A percentile compares a stretch with the other conserved stretches of the same genome.
Evolutionary conservation across 2,329 filamentous ascomycete species (phyloP).

Genomic region (Sarocladium kiliense): DNA sequence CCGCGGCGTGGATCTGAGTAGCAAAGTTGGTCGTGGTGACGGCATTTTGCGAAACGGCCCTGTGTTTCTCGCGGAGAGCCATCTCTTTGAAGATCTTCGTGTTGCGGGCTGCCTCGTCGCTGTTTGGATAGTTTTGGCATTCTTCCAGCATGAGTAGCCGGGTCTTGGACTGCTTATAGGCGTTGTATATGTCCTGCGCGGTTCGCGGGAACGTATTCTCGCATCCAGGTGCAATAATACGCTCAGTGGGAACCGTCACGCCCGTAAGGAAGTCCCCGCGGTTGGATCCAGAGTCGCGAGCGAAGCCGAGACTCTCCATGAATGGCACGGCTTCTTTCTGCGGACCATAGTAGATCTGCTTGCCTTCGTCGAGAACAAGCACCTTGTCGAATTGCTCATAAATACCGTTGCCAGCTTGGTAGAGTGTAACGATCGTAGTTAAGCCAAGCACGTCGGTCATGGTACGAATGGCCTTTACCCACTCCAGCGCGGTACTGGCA

Average conservation of each 20-base stretch:
- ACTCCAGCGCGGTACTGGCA: slow-evolving; percentile 65
- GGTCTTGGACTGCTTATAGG: slow-evolving; percentile 48
- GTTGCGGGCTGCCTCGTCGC: neutral
- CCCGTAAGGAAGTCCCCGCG: slow-evolving; percentile 66
- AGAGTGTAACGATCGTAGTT: slow-evolving; percentile 63
- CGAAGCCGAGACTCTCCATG: slow-evolving; percentile 61
- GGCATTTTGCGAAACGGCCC: neutral
- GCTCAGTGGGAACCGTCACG: slow-evolving; percentile 58
- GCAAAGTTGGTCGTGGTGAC: neutral
- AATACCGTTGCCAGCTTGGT: slow-evolving; percentile 60
- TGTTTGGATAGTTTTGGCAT: slow-evolving; percentile 33
- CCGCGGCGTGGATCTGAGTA: slow-evolving; percentile 33
- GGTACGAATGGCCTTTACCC: slow-evolving; percentile 51
- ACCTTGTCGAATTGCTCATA: slow-evolving; percentile 68
- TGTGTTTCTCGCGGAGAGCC: neutral
- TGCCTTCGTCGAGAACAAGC: slow-evolving; percentile 61
- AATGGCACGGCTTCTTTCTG: slow-evolving; percentile 57
- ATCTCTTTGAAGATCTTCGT: neutral
- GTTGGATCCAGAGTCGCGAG: slow-evolving; percentile 44
- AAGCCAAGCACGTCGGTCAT: slow-evolving; percentile 60
- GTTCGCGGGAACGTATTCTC: slow-evolving; percentile 44
- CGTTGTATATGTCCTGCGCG: slow-evolving; percentile 35
- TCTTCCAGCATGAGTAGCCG: slow-evolving; percentile 46
- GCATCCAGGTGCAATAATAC: slow-evolving; percentile 51
- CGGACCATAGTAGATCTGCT: slow-evolving; percentile 62